These are phyloP conservation scores for Sungouiozyma ichnusensis DNA, from an alignment of 805 yeast genomes.

Conservation along the genomic window DNA sequence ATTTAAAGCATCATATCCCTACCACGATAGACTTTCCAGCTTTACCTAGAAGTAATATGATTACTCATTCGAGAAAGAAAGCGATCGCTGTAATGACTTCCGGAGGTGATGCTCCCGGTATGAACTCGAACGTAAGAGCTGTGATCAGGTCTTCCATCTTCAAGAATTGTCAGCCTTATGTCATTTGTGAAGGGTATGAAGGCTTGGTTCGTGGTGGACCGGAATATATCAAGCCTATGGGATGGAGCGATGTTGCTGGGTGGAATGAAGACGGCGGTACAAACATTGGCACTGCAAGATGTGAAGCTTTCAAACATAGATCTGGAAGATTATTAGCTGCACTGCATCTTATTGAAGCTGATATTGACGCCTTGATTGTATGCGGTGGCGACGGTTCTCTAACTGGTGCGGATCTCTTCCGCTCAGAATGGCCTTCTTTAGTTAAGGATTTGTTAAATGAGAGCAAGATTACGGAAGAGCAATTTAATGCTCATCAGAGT, in stretches of 20 bases:
- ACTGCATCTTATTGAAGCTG: conserved; percentile 51
- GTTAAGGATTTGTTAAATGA: conserved; percentile 43
- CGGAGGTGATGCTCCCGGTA: conserved; percentile 75
- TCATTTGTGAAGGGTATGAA: conserved; percentile 60
- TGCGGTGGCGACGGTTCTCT: conserved; percentile 80
- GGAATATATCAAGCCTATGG: conserved; percentile 42
- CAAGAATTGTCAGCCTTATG: conserved; percentile 53
- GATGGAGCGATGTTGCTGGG: conserved; percentile 64
- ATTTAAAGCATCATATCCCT: conserved; percentile 6
- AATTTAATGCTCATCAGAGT: conserved; percentile 38
- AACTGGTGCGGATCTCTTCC: conserved; percentile 70
- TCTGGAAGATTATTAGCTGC: conserved; percentile 55
- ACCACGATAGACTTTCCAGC: conserved; percentile 11
- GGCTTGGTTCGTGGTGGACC: conserved; percentile 61
- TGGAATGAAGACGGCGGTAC: conserved; percentile 67
- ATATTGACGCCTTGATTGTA: conserved; percentile 66
- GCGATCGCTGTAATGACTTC: conserved; percentile 69
- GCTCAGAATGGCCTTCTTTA: conserved; percentile 68
- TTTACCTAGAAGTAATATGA: conserved; percentile 8
- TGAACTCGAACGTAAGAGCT: conserved; percentile 70
- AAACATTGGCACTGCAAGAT: conserved; percentile 67
- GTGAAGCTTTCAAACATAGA: conserved; percentile 53
- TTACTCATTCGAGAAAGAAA: neutral
- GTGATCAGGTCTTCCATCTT: conserved; percentile 56
- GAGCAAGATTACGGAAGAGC: conserved; percentile 35